Evolutionary conservation across 768 basidiomycete species (phyloP).

Genomic region (Boletus tylopilopsis): DNA sequence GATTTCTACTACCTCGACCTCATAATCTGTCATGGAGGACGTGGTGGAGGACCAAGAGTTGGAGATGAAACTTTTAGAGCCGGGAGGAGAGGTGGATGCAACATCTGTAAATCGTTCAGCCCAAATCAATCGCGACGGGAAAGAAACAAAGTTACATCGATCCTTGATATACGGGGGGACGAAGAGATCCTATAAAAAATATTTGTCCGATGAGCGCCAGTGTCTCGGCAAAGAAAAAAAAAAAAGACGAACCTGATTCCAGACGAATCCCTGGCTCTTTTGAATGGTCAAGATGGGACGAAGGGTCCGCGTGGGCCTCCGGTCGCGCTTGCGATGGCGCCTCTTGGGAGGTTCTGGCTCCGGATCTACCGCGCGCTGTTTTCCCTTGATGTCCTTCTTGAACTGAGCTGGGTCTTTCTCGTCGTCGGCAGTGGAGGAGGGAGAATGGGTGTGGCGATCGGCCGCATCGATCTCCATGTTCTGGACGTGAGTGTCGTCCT

Average conservation of each 20-base stretch:
- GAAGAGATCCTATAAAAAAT: slow-evolving; percentile 64
- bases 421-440: slow-evolving; percentile 14
- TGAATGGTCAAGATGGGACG: slow-evolving; percentile 86
- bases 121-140: slow-evolving; percentile 8
- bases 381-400: slow-evolving; percentile 70
- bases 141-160: slow-evolving; percentile 59
- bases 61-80: slow-evolving; percentile 60
- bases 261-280: slow-evolving; percentile 83
- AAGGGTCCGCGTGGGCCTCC: slow-evolving; percentile 55
- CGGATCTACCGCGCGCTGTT: slow-evolving; percentile 73
- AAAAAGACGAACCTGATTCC: slow-evolving; percentile 74
- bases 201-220: slow-evolving; percentile 5
- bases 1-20: slow-evolving; percentile 87
- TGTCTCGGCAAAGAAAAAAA: not conserved
- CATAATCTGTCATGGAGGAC: slow-evolving; percentile 68
- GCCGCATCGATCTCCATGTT: slow-evolving; percentile 54
- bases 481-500: slow-evolving; percentile 42
- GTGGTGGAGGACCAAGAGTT: slow-evolving; percentile 66
- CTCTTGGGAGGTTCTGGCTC: slow-evolving; percentile 50
- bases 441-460: slow-evolving; percentile 23
- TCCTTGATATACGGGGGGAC: slow-evolving; percentile 89
- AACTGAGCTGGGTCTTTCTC: slow-evolving; percentile 38
- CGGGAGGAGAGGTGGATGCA: slow-evolving; percentile 79
- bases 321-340: slow-evolving; percentile 51
- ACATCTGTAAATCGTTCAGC: slow-evolving; percentile 47